Evolutionary conservation across 768 basidiomycete species (phyloP).

Genomic region (Phaeotremella skinneri): DNA sequence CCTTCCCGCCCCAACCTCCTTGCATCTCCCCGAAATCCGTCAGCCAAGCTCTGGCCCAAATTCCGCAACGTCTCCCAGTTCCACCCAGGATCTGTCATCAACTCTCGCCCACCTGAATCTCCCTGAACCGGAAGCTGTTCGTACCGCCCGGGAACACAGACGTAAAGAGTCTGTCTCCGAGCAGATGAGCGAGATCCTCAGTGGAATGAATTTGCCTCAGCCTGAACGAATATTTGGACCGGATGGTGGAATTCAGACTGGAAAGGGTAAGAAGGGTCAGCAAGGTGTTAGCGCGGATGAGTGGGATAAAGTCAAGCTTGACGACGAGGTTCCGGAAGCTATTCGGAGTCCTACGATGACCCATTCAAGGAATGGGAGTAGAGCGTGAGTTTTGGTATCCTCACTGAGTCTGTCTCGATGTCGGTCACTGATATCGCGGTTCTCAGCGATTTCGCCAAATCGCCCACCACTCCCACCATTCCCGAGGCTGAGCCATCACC

Average conservation of each 20-base stretch:
- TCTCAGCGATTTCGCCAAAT: background rate
- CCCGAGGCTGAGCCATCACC: slow-evolving; percentile 8
- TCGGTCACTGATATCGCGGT: background rate
- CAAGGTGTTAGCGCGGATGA: slow-evolving; percentile 46
- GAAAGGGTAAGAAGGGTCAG: slow-evolving; percentile 19
- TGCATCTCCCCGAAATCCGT: background rate
- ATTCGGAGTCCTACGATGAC: slow-evolving; percentile 47
- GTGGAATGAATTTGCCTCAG: slow-evolving; percentile 48
- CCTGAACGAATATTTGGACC: slow-evolving; percentile 17
- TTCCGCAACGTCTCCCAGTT: background rate
- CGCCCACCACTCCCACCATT: slow-evolving; percentile 1
- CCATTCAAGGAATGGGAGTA: slow-evolving; percentile 41
- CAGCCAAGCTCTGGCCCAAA: background rate
- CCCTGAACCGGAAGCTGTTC: slow-evolving; percentile 50
- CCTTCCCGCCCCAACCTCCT: slow-evolving; percentile 19
- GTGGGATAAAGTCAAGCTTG: slow-evolving; percentile 50
- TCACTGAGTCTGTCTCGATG: slow-evolving; percentile 9
- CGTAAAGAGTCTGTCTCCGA: slow-evolving; percentile 47
- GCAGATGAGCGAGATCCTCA: slow-evolving; percentile 38
- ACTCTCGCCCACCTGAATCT: slow-evolving; percentile 1
- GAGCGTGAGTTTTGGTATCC: slow-evolving; percentile 33
- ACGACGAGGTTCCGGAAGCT: slow-evolving; percentile 49
- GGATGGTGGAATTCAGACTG: slow-evolving; percentile 30
- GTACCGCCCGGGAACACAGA: slow-evolving; percentile 25
- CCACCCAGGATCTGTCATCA: background rate